Conservation (phyloP, 2,329 filamentous ascomycete species). For the Myrmaecium sp. region DNA sequence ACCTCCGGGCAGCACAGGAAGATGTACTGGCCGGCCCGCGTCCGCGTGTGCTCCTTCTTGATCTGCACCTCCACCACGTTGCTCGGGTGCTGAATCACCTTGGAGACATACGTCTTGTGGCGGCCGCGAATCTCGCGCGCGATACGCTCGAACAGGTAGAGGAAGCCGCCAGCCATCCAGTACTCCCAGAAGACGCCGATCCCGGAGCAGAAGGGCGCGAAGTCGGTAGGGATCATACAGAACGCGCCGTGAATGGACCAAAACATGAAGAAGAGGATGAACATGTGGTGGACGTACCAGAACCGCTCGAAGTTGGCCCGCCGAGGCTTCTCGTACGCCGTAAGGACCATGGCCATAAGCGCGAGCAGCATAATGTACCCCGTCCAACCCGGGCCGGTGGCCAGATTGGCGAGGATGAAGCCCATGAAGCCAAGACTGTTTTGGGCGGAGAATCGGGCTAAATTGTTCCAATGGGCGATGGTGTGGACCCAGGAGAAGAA, state of each 20-base stretch:
- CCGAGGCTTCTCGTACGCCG: constrained; percentile 60
- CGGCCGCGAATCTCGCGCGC: constrained; percentile 62
- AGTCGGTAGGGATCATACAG: constrained; percentile 79
- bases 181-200: constrained; percentile 79
- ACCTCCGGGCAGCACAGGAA: constrained; percentile 78
- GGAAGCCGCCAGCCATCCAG: constrained; percentile 71
- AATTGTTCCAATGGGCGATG: constrained; percentile 76
- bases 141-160: constrained; percentile 64
- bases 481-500: constrained; percentile 81
- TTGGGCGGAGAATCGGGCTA: constrained; percentile 57
- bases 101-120: constrained; percentile 74
- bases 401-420: constrained; percentile 60
- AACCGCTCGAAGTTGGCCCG: constrained; percentile 76
- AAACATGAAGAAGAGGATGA: constrained; percentile 77
- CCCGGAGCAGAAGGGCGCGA: constrained; percentile 59
- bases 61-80: constrained; percentile 85
- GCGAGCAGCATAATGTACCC: constrained; percentile 71
- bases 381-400: constrained; percentile 68
- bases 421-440: constrained; percentile 64
- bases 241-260: constrained; percentile 82
- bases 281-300: constrained; percentile 83
- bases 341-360: constrained; percentile 62
- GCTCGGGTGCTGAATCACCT: constrained; percentile 78
- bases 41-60: constrained; percentile 76
- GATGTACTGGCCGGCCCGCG: constrained; percentile 62